Percentiles rank a stretch among this genome's conserved stretches.
Evolutionary conservation across 139 green algal species (phyloP).

Genomic region (Tetradesmus lagerheimii): DNA sequence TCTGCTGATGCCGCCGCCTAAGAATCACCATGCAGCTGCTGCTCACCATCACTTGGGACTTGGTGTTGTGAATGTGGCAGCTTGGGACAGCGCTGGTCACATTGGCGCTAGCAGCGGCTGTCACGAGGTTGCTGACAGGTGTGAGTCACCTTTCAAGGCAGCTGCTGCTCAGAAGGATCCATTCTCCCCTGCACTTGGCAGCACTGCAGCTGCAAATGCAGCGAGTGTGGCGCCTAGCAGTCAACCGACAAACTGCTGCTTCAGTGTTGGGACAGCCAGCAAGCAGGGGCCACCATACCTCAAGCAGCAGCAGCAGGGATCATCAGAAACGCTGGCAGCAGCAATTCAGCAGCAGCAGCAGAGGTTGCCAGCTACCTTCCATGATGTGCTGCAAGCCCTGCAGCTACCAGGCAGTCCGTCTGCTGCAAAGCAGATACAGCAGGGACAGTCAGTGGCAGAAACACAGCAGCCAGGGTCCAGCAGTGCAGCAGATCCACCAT

Average conservation of each 20-base stretch:
- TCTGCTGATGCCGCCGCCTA: not conserved
- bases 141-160: slow-evolving; percentile 31
- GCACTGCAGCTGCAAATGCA: not conserved
- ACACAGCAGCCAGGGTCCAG: not conserved
- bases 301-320: not conserved
- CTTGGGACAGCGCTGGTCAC: not conserved
- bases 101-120: not conserved
- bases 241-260: slow-evolving; percentile 12
- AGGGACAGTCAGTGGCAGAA: not conserved
- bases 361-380: slow-evolving; percentile 16
- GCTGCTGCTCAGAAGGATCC: not conserved
- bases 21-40: slow-evolving; percentile 19
- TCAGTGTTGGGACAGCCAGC: not conserved
- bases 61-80: not conserved
- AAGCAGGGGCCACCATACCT: not conserved
- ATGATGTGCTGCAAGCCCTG: slow-evolving; percentile 30
- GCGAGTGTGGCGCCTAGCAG: slow-evolving; percentile 9
- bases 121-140: not conserved
- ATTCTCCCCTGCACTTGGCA: slow-evolving; percentile 14
- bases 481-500: not conserved
- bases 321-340: not conserved
- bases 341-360: not conserved
- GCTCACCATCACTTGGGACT: not conserved
- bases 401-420: not conserved
- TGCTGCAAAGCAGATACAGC: not conserved